These are phyloP conservation scores for Paecilomyces dactylethromorphus DNA, from an alignment of 2,329 filamentous ascomycete genomes.

Conservation along the genomic window DNA sequence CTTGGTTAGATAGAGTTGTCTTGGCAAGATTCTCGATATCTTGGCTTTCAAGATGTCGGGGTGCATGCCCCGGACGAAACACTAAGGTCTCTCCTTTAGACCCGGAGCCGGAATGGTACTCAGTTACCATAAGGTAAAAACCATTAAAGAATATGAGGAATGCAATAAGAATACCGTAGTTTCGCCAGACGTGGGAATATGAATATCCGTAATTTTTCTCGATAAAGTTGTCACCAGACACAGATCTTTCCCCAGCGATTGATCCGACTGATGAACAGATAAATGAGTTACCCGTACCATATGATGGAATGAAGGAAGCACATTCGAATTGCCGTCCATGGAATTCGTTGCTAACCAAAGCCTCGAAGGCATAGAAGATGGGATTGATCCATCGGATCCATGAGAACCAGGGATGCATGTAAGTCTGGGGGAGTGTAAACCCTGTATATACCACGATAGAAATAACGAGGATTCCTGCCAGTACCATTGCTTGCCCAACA, in stretches of 20 bases:
- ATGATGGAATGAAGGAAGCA: conserved; percentile 39
- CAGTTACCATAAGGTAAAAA: conserved; percentile 57
- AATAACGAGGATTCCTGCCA: conserved; percentile 45
- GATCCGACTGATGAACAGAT: conserved; percentile 60
- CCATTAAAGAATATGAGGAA: conserved; percentile 58
- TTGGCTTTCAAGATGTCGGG: conserved; percentile 19
- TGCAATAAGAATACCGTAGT: conserved; percentile 62
- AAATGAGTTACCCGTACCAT: conserved; percentile 36
- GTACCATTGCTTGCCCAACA: conserved; percentile 51
- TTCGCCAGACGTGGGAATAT: conserved; percentile 57
- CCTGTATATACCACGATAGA: conserved; percentile 44
- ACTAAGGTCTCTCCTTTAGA: conserved; percentile 72
- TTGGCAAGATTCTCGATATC: background rate
- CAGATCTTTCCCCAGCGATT: conserved; percentile 43
- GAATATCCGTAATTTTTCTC: conserved; percentile 51
- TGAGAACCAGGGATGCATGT: conserved; percentile 74
- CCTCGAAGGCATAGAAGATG: conserved; percentile 72
- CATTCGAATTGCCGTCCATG: conserved; percentile 51
- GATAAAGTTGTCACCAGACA: conserved; percentile 56
- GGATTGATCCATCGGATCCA: conserved; percentile 82
- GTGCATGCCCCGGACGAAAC: conserved; percentile 62
- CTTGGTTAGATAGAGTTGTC: conserved; percentile 22
- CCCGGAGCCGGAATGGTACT: conserved; percentile 58
- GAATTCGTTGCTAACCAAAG: conserved; percentile 80
- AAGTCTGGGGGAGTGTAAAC: conserved; percentile 35